phyloP scores from a whole-genome alignment of 352 stramenopile species.

The Phytophthora citricola region DNA sequence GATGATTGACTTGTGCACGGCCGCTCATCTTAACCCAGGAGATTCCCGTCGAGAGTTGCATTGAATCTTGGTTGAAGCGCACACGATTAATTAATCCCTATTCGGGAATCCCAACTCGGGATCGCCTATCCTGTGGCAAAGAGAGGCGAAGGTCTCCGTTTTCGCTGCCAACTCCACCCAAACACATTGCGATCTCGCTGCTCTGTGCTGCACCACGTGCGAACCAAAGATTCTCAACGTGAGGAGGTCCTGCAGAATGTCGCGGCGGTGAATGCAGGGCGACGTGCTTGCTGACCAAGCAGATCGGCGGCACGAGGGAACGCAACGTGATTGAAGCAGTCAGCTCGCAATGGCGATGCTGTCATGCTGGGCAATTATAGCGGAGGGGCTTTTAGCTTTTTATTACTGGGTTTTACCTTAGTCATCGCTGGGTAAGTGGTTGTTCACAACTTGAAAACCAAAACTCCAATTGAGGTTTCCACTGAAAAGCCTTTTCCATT shows the following conservation, averaged over 20 bases:
- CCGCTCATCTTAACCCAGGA: constrained; percentile 7
- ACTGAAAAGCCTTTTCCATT: no score
- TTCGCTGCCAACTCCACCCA: not conserved
- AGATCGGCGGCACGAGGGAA: constrained; percentile 2
- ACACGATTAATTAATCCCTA: constrained; percentile 11
- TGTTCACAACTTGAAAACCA: no score
- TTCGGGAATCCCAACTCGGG: no score
- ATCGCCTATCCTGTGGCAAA: constrained; percentile 9
- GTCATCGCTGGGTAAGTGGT: no score
- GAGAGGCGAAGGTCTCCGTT: not conserved
- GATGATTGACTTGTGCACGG: constrained; percentile 5
- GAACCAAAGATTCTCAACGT: constrained; percentile 13
- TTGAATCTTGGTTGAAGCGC: constrained; percentile 13
- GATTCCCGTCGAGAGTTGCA: constrained; percentile 13
- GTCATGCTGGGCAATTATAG: no score
- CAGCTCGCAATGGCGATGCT: not conserved
- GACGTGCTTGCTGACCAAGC: not conserved
- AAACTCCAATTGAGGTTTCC: no score
- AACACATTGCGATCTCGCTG: constrained; percentile 2
- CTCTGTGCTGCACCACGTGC: constrained; percentile 4
- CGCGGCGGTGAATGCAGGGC: not conserved
- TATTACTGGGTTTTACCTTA: no score
- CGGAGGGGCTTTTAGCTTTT: no score
- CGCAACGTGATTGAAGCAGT: constrained; percentile 5
- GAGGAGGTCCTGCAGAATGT: constrained; percentile 3